Base-by-base conservation (phyloP, 345 rosid genomes). In the Pistacia atlantica region DNA sequence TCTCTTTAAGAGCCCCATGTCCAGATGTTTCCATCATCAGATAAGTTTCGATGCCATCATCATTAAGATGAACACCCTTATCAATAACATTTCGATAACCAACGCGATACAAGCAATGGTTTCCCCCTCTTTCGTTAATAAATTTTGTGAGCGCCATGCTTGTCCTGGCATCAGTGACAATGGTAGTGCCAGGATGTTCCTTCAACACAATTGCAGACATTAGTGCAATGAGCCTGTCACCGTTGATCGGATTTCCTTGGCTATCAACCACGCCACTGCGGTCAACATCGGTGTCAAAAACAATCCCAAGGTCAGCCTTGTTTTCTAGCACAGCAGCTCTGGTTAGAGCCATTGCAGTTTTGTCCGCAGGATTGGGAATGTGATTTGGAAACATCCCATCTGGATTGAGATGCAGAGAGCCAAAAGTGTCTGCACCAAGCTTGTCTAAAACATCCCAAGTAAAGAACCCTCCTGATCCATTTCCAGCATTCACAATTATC, bases 11-110 rank as follows among this genome's bases (percentile, higher is more conserved):
- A 77, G 99, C 98, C 56, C 99, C 99, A 76, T 93, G 99, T 5
- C 98, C 98, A 2, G 99, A 91, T 18, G 97, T 95, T 85, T 95
- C 99, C 98, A 95, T 95, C 98, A 92, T 92, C 49, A 95, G 91
- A 84, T 93, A 96, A 28, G 96, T 80, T 74, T 95, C 96, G 20
- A 93, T 69, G 4, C 97, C 97, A 8, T 95, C 93, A 79, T 78
- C 65, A 51, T 95, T 90, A 71, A 95, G 85, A 69, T 90, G 89
- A 12, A 88, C 88, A n/a, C 98, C 99, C 78, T 95, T 95, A 73
- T 92, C 92, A 28, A 95, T 95, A 65, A 95, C 98, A 75, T 93
- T 95, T 79, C 99, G 82, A 31, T 95, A 95, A 2, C 97, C 99
- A 71, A 95, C 98, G 9, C 98, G 88, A 37, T 92, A 95, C 82